Evolutionary conservation across 495 filamentous ascomycete genomes (phyloP).

Genomic region (Penicillium mononematosum): DNA sequence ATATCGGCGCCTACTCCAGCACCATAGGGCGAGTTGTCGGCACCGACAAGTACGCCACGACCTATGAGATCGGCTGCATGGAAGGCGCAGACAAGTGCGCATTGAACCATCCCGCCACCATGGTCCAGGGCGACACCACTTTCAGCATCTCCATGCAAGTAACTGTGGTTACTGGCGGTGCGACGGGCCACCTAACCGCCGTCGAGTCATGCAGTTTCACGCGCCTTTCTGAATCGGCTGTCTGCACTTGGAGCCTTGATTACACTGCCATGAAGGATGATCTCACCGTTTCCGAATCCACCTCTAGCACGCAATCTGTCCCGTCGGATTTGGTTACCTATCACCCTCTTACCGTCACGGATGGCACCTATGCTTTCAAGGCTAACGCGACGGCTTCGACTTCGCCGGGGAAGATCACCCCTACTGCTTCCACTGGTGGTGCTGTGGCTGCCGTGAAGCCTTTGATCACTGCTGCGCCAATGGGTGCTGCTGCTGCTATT

Average conservation of each 20-base stretch:
- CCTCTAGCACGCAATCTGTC: background rate
- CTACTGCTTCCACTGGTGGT: slow-evolving; percentile 7
- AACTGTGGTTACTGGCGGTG: background rate
- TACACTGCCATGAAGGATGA: background rate
- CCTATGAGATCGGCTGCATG: slow-evolving; percentile 30
- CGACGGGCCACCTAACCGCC: background rate
- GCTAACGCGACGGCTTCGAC: slow-evolving; percentile 4
- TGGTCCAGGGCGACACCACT: slow-evolving; percentile 26
- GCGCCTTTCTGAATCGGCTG: slow-evolving; percentile 13
- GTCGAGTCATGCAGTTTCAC: slow-evolving; percentile 17
- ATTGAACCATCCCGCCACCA: slow-evolving; percentile 21
- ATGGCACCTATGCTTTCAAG: slow-evolving; percentile 10
- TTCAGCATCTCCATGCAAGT: slow-evolving; percentile 6
- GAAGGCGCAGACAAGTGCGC: slow-evolving; percentile 22
- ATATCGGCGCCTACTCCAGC: slow-evolving; percentile 16
- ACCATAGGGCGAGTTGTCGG: slow-evolving; percentile 25
- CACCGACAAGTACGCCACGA: slow-evolving; percentile 27
- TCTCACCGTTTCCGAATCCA: slow-evolving; percentile 6
- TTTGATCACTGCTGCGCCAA: slow-evolving; percentile 20
- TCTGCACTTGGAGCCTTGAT: slow-evolving; percentile 6
- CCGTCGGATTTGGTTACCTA: background rate
- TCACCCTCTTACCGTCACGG: slow-evolving; percentile 10
- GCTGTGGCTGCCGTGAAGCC: slow-evolving; percentile 10
- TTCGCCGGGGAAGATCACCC: slow-evolving; percentile 10
- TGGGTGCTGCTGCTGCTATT: slow-evolving; percentile 13